These are phyloP conservation scores for Coemansia umbellata DNA, from an alignment of 192 early-diverging fungal genomes.

Conservation along the genomic window DNA sequence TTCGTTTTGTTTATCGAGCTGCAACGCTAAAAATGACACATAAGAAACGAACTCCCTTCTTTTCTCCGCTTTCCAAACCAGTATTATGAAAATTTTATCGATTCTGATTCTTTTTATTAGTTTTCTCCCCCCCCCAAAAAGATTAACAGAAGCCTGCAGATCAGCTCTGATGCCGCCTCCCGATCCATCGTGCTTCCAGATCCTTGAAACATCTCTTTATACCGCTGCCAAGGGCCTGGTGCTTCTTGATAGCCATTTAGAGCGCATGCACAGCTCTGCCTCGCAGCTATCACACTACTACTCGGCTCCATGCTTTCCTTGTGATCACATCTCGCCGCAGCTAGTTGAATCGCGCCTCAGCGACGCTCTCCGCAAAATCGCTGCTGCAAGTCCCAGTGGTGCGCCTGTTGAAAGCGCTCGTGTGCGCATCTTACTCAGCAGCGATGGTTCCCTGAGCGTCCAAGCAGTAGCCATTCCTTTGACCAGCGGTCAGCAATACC, in stretches of 20 bases:
- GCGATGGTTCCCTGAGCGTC: slow-evolving; percentile 10
- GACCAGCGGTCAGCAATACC: background rate
- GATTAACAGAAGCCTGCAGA: too few relatives aligned
- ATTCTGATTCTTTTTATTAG: too few relatives aligned
- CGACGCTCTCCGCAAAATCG: slow-evolving; percentile 2
- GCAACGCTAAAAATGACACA: too few relatives aligned
- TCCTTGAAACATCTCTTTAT: slow-evolving; percentile 38
- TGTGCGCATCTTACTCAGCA: slow-evolving; percentile 20
- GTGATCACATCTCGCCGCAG: background rate
- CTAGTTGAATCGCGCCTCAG: background rate
- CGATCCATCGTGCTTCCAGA: slow-evolving; percentile 13
- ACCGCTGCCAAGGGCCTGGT: slow-evolving; percentile 5
- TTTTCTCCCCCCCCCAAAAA: too few relatives aligned
- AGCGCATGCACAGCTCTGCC: slow-evolving; percentile 26
- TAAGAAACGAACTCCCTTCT: too few relatives aligned
- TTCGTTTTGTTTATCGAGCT: too few relatives aligned
- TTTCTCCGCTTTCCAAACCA: too few relatives aligned
- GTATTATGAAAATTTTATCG: too few relatives aligned
- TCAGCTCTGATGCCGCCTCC: too few relatives aligned
- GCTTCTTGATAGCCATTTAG: slow-evolving; percentile 22
- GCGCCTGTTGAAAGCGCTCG: slow-evolving; percentile 6
- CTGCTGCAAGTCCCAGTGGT: too few relatives aligned
- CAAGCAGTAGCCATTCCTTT: slow-evolving; percentile 12
- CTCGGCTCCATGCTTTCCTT: background rate
- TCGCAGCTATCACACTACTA: slow-evolving; percentile 1